Base-by-base conservation (phyloP, 2,329 filamentous ascomycete genomes). In the Beauveria sp. region DNA sequence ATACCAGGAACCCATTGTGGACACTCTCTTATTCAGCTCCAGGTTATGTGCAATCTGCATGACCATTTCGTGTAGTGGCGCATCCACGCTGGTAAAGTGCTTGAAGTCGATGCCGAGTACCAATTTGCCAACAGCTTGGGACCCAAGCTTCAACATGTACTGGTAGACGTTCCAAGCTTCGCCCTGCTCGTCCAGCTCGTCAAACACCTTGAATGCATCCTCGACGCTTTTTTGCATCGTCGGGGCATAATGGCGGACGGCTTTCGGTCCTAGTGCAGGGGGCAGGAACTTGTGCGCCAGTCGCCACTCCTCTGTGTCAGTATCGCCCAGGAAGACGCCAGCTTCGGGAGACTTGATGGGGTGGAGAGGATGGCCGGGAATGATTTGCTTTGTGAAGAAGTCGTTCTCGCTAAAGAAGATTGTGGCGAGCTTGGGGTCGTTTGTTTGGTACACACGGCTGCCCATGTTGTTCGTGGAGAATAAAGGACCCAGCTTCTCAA, bases 241-340 rank as follows among this genome's bases (percentile, higher is more conserved):
- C 0, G 84, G 82, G 0, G 81, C 77, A 63, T 87, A 86, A 65
- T 86, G 84, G 1, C 80, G 74, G 5, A 87, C 82, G 0, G 84
- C 84, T 66, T 84, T 85, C 37, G 84, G 83, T 0, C 79, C 78
- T 12, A 87, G 72, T 0, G 82, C 80, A 0, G 84, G 83, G 0
- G 84, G 82, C 0, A 87, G 65, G 69, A 86, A 87, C 68, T 87
- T 87, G 73, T 87, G 85, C 0, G 80, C 78, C 0, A 77, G 66
- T 26, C 70, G 68, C 79, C 79, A 84, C 59, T 78, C 75, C 18
- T 77, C 73, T 0, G 77, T 79, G 22, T 81, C 75, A 0, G 81
- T 84, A 65, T 84, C 81, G 63, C 76, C 74, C 4, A 79, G 62
- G 65, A 81, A 81, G 40, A 81, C 70, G 18, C 75, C 76, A 0